Conservation (phyloP, 495 filamentous ascomycete genomes). For the Aspergillus nidulans region DNA sequence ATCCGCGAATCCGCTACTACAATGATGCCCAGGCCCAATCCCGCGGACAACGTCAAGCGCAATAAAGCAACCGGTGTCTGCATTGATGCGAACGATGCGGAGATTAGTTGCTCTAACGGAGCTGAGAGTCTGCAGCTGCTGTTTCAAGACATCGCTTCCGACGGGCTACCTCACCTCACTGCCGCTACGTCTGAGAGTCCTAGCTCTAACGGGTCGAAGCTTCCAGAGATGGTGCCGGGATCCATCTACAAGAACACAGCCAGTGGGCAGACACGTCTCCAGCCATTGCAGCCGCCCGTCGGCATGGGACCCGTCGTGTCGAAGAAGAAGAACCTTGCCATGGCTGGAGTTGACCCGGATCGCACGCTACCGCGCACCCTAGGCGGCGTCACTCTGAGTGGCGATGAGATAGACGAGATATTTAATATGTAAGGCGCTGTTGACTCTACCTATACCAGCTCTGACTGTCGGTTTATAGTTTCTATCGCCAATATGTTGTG, state of each 20-base stretch:
- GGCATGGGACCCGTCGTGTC: neutral
- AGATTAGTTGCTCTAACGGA: neutral
- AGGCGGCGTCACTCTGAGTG: slow-evolving; percentile 25
- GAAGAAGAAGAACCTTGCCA: neutral
- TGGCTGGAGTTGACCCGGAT: neutral
- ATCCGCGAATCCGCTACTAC: neutral
- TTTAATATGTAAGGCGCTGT: slow-evolving; percentile 26
- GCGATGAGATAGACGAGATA: slow-evolving; percentile 34
- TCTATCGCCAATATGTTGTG: slow-evolving; percentile 41
- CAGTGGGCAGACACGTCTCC: neutral
- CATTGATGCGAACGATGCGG: neutral
- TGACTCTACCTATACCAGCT: neutral
- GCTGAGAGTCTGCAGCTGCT: neutral
- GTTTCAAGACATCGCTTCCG: neutral
- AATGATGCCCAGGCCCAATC: neutral
- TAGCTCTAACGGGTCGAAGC: neutral
- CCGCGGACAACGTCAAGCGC: neutral
- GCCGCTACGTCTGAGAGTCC: neutral
- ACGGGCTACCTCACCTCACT: neutral
- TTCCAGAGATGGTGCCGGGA: neutral
- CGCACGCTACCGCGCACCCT: slow-evolving; percentile 22
- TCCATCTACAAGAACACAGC: neutral
- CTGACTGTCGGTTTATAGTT: slow-evolving; percentile 27
- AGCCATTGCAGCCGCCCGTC: neutral
- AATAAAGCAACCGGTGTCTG: neutral